Percentiles rank a stretch among this genome's conserved stretches.
Conservation (phyloP, 805 yeast genomes). For the Kodamaea neixiangensis region DNA sequence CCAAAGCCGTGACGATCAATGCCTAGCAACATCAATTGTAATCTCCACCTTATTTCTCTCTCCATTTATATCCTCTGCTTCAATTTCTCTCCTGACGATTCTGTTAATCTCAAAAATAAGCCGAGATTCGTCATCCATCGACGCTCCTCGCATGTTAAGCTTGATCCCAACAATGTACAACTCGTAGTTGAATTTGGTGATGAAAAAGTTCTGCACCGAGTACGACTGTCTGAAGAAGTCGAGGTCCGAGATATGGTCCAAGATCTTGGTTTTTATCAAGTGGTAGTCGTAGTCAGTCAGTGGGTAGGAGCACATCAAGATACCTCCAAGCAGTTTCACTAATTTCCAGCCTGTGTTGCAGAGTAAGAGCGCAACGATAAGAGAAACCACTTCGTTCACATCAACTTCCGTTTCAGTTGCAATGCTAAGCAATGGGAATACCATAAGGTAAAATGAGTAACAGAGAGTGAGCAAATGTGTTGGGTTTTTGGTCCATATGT, state of each 20-base stretch:
- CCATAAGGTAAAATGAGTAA: slow-evolving; percentile 41
- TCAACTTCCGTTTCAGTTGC: slow-evolving; percentile 32
- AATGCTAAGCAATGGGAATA: slow-evolving; percentile 43
- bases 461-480: slow-evolving; percentile 49
- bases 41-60: slow-evolving; percentile 31
- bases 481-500: slow-evolving; percentile 36
- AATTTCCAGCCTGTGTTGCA: slow-evolving; percentile 54
- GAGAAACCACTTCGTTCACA: slow-evolving; percentile 47
- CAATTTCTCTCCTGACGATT: slow-evolving; percentile 39
- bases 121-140: slow-evolving; percentile 66
- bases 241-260: slow-evolving; percentile 46
- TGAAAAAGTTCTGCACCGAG: slow-evolving; percentile 47
- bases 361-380: slow-evolving; percentile 45
- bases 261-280: slow-evolving; percentile 40
- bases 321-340: slow-evolving; percentile 52
- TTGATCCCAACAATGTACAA: slow-evolving; percentile 58
- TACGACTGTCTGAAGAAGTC: slow-evolving; percentile 55
- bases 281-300: slow-evolving; percentile 39
- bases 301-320: slow-evolving; percentile 57
- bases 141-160: slow-evolving; percentile 65
- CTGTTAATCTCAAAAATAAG: slow-evolving; percentile 52
- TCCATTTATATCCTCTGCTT: slow-evolving; percentile 20
- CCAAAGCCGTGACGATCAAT: background rate
- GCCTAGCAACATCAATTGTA: slow-evolving; percentile 43
- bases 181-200: slow-evolving; percentile 64